Evolutionary conservation across 768 basidiomycete genomes (phyloP).

Genomic region (Lactifluus hygrophoroides): DNA sequence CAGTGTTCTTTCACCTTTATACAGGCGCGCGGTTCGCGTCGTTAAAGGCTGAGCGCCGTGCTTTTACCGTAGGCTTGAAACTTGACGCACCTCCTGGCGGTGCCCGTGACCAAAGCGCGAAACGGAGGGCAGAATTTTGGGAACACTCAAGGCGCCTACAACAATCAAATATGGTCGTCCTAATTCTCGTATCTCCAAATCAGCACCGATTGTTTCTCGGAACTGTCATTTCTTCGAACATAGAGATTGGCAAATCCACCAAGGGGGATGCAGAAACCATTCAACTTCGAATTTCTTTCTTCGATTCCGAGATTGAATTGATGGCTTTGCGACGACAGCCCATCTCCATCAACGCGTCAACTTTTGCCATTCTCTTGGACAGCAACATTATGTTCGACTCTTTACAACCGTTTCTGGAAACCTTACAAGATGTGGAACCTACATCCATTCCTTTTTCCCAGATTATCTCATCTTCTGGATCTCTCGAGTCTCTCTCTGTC

Average conservation of each 20-base stretch:
- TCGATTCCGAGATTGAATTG: conserved; percentile 48
- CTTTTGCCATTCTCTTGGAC: conserved; percentile 9
- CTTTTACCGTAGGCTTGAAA: conserved; percentile 38
- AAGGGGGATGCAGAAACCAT: conserved; percentile 29
- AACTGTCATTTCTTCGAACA: conserved; percentile 34
- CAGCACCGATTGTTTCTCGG: conserved; percentile 40
- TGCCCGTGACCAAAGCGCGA: conserved; percentile 35
- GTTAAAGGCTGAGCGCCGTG: conserved; percentile 39
- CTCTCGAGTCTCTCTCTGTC: background rate
- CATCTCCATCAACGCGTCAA: conserved; percentile 21
- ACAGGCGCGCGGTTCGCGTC: conserved; percentile 41
- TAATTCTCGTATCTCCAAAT: conserved; percentile 31
- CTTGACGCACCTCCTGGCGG: conserved; percentile 48
- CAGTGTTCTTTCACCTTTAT: conserved; percentile 54
- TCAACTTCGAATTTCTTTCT: conserved; percentile 47
- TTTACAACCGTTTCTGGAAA: conserved; percentile 4
- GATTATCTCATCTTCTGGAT: background rate
- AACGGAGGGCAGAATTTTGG: conserved; percentile 47
- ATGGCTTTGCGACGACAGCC: conserved; percentile 31
- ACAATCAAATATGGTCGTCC: conserved; percentile 54
- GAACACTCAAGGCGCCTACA: conserved; percentile 50
- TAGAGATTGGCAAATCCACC: conserved; percentile 40
- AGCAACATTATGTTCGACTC: conserved; percentile 13
- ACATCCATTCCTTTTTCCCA: conserved; percentile 7
- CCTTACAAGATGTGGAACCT: conserved; percentile 3